Evolutionary conservation across 2,329 filamentous ascomycete species (phyloP).

Genomic region (Penicillium expansum): DNA sequence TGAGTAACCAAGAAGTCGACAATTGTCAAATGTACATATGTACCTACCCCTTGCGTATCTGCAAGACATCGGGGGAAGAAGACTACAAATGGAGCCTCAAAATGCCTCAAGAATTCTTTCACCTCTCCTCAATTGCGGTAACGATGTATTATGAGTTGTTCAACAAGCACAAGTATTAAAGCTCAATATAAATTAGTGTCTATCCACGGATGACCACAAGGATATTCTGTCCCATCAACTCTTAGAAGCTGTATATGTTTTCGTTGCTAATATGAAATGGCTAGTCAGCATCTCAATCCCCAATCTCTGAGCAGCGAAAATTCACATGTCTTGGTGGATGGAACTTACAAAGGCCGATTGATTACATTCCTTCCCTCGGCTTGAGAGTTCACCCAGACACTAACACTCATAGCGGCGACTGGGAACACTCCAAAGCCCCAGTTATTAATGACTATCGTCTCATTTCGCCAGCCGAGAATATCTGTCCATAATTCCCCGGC

Average conservation of each 20-base stretch:
- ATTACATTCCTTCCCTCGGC: slow-evolving; percentile 53
- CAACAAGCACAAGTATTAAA: not conserved
- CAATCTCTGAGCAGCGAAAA: not conserved
- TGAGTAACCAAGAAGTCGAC: no score
- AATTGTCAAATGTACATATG: no score
- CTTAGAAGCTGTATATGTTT: not conserved
- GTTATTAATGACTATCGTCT: slow-evolving; percentile 57
- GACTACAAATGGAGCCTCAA: no score
- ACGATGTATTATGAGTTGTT: not conserved
- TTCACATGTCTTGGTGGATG: not conserved
- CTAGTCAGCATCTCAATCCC: not conserved
- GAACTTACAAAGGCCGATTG: slow-evolving; percentile 41
- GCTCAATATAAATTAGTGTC: not conserved
- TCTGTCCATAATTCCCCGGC: slow-evolving; percentile 64
- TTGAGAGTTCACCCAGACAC: slow-evolving; percentile 60
- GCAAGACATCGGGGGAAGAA: no score
- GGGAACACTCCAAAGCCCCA: slow-evolving; percentile 60
- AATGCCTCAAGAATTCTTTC: no score
- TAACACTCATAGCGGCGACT: slow-evolving; percentile 54
- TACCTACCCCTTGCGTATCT: no score
- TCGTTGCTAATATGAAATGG: not conserved
- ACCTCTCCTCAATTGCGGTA: not conserved
- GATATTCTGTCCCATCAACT: not conserved
- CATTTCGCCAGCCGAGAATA: slow-evolving; percentile 55
- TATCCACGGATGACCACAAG: not conserved